These are phyloP conservation scores for Fusarium tanahbumbuense DNA, from an alignment of 2,329 filamentous ascomycete species.

Conservation along the genomic window DNA sequence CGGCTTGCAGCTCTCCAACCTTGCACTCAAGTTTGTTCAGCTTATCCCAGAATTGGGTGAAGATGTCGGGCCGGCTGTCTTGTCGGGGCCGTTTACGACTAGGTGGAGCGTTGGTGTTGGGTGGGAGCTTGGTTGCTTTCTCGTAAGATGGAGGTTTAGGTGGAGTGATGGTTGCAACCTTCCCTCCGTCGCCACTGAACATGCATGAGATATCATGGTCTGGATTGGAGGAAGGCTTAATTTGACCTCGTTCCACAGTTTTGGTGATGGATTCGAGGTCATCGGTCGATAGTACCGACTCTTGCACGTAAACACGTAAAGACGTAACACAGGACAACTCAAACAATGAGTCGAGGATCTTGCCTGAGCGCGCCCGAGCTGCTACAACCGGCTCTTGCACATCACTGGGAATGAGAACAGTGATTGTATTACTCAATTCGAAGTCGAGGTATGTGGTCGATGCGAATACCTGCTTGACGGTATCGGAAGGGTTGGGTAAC, in stretches of 20 bases:
- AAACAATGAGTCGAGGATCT: conserved; percentile 1
- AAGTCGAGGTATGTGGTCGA: conserved; percentile 4
- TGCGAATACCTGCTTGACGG: not conserved
- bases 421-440: not conserved
- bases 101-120: not conserved
- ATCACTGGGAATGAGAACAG: conserved; percentile 8
- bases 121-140: not conserved
- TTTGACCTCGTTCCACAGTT: not conserved
- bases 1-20: conserved; percentile 8
- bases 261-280: not conserved
- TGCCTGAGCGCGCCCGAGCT: conserved; percentile 12
- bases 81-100: conserved; percentile 13
- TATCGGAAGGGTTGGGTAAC: not conserved
- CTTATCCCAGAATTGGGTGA: conserved; percentile 14
- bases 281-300: not conserved
- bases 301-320: conserved; percentile 3
- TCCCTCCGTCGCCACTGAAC: conserved; percentile 7
- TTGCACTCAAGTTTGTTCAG: conserved; percentile 17
- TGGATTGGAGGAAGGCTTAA: not conserved
- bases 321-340: not conserved
- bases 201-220: conserved; percentile 8
- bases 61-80: conserved; percentile 8
- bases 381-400: conserved; percentile 9
- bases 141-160: conserved; percentile 7
- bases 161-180: not conserved